A percentile compares a stretch with the other conserved stretches of the same genome.
Evolutionary conservation across 116 monocot genomes (phyloP).

Genomic region (Iris pallida): DNA sequence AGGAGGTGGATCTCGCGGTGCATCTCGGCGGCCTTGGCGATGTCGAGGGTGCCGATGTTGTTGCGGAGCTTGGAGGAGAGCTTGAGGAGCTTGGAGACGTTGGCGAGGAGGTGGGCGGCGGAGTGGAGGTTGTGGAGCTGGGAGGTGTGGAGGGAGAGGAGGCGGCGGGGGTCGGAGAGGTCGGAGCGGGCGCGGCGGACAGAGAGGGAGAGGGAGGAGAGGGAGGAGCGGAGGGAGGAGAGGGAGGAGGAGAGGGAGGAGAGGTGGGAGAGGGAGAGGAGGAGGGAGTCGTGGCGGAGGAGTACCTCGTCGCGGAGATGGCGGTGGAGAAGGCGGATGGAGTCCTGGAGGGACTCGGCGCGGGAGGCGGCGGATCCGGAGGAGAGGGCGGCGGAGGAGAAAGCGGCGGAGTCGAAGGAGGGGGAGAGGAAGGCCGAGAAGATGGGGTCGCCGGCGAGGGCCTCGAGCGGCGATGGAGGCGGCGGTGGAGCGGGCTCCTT

Average conservation of each 20-base stretch:
- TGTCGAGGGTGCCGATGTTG: conserved; percentile 25
- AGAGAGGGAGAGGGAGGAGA: conserved; percentile 47
- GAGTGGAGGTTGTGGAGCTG: conserved; percentile 71
- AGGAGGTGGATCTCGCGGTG: conserved; percentile 72
- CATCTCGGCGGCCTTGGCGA: conserved; percentile 87
- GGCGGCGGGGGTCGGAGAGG: conserved; percentile 48
- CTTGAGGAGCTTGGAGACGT: conserved; percentile 53
- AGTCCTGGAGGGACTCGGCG: conserved; percentile 72
- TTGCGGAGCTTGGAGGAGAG: conserved; percentile 29
- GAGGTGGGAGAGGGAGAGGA: conserved; percentile 68
- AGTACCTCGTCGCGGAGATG: conserved; percentile 83
- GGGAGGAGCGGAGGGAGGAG: conserved; percentile 42
- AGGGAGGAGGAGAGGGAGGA: conserved; percentile 45
- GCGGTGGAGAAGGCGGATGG: conserved; percentile 55
- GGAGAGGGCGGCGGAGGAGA: conserved; percentile 86
- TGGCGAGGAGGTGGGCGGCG: conserved; percentile 63
- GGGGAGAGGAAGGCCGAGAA: conserved; percentile 97
- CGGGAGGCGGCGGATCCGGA: conserved; percentile 76
- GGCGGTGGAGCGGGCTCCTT: conserved; percentile 13
- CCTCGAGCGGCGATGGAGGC: conserved; percentile 32
- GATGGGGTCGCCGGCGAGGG: conserved; percentile 75
- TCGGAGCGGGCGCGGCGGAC: conserved; percentile 45
- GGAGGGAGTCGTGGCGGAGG: conserved; percentile 55
- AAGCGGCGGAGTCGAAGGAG: conserved; percentile 63
- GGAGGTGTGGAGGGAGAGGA: conserved; percentile 32